Percentiles rank a stretch among this genome's conserved stretches.
phyloP scores from a whole-genome alignment of 2,329 filamentous ascomycete species.

The Dactylonectria macrodidyma region DNA sequence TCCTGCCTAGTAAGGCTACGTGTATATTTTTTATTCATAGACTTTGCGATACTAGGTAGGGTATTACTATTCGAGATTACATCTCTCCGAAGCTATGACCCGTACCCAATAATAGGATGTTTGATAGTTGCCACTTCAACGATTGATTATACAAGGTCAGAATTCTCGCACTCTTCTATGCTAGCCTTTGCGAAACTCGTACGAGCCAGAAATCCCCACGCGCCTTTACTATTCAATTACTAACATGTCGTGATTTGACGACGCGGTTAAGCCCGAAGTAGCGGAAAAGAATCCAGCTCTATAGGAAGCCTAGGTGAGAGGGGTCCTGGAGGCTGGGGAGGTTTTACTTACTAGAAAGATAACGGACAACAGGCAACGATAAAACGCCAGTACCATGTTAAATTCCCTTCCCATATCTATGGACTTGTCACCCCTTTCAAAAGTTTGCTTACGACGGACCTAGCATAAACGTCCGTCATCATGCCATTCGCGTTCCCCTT shows the following conservation, averaged over 20 bases:
- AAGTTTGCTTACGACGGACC: neutral
- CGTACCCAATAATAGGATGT: too few species aligned
- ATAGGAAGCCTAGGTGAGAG: neutral
- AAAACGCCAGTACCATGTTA: neutral
- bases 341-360: neutral
- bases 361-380: neutral
- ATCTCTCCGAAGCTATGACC: too few species aligned
- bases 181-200: too few species aligned
- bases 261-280: neutral
- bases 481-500: conserved; percentile 2
- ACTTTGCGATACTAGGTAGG: too few species aligned
- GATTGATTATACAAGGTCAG: too few species aligned
- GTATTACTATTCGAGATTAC: too few species aligned
- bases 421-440: neutral
- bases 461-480: conserved; percentile 1
- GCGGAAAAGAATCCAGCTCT: neutral
- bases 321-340: neutral
- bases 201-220: too few species aligned
- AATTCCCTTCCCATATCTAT: conserved; percentile 6
- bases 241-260: neutral
- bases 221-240: neutral
- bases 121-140: too few species aligned
- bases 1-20: neutral
- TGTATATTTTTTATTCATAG: too few species aligned
- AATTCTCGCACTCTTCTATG: too few species aligned